Base-by-base conservation (phyloP, 1,139 yeast genomes). In the Hanseniaspora uvarum region DNA sequence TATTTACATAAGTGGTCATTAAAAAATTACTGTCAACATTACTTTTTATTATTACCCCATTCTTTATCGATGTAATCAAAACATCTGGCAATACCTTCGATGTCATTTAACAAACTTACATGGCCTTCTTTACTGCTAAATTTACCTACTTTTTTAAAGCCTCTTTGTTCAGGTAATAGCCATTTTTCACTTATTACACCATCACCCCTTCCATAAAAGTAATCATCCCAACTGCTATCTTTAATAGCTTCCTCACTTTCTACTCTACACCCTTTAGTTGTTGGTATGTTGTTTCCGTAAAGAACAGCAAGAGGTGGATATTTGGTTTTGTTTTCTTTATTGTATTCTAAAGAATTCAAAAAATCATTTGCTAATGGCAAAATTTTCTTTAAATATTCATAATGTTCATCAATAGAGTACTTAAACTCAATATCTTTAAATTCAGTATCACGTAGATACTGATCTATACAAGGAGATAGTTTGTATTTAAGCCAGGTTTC, bases 151-250 rank as follows among this genome's bases (percentile, higher is more conserved):
- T 85, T 78, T 0, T 75, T 70, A 63, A 83, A 87, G 0, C 94
- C 94, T 59, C 74, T 73, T 28, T 72, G 69, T 61, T 83, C 84
- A 0, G 96, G 96, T 79, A 87, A 78, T 41, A 86, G 68, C 82
- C 89, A 83, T 58, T 79, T 79, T 61, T 83, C 86, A 66, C 86
- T 87, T 1, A 87, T 85, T 16, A 88, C 96, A 34, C 96, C 96
- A 64, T 88, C 96, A 7, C 96, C 96, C 10, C 88, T 88, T 0
- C 95, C 95, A 64, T 86, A 87, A 60, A 76, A 78, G 60, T 86
- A 83, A 60, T 85, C 82, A 59, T 77, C 80, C 67, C 85, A 88
- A 58, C 79, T 77, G 6, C 95, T 95, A 37, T 75, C 75, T 58
- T 71, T 74, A 56, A 88, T 81, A 51, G 80, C 92, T 28, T 80